phyloP scores from a whole-genome alignment of 2,329 filamentous ascomycete species.

The Myriangium duriaei region DNA sequence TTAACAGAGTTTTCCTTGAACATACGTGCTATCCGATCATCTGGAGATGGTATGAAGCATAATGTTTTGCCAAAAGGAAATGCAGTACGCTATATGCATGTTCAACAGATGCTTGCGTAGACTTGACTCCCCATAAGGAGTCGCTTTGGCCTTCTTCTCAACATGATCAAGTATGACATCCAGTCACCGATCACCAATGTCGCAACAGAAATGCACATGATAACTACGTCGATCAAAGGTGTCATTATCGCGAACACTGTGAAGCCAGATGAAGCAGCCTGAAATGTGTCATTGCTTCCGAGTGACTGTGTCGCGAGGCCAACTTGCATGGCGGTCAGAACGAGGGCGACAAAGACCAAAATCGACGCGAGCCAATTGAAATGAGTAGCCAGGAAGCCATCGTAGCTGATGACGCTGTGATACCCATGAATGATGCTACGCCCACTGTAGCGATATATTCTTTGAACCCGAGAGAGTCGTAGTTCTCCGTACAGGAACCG shows the following conservation, averaged over 20 bases:
- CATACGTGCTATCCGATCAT: no score
- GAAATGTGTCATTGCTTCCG: conserved; percentile 26
- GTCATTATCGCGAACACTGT: conserved; percentile 33
- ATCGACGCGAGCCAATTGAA: conserved; percentile 7
- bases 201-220: no score
- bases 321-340: conserved; percentile 13
- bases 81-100: no score
- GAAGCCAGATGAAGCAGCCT: conserved; percentile 35
- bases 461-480: conserved; percentile 11
- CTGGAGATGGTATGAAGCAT: no score
- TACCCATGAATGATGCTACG: conserved; percentile 10
- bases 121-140: no score
- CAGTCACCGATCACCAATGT: no score
- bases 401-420: conserved; percentile 7
- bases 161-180: no score
- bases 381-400: conserved; percentile 10
- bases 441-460: conserved; percentile 9
- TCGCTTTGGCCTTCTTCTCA: no score
- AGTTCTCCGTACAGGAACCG: conserved; percentile 14
- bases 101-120: no score
- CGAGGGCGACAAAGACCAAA: conserved; percentile 5
- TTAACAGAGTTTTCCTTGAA: no score
- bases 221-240: no score
- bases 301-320: conserved; percentile 19
- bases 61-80: no score